A percentile compares a stretch with the other conserved stretches of the same genome.
Evolutionary conservation across 768 basidiomycete species (phyloP).

Genomic region (Holtermanniella nyarrowii): DNA sequence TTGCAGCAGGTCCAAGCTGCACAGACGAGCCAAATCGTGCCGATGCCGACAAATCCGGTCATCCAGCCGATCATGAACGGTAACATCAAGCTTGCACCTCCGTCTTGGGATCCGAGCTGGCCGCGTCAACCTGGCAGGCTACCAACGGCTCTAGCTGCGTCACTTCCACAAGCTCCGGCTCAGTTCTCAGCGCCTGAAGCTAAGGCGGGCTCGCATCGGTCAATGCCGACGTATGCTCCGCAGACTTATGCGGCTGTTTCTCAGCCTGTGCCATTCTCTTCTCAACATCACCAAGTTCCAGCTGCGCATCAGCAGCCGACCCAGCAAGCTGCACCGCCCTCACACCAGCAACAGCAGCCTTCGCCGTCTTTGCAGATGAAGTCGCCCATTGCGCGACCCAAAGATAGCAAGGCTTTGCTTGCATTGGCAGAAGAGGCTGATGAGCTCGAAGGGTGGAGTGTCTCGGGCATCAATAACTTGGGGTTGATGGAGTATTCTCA

Average conservation of each 20-base stretch:
- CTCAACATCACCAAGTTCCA: no score
- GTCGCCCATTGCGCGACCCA: conserved; percentile 17
- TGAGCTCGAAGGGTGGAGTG: conserved; percentile 35
- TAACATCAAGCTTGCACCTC: not conserved
- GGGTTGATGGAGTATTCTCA: conserved; percentile 4
- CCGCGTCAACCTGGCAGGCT: not conserved
- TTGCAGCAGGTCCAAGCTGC: not conserved
- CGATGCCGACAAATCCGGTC: no score
- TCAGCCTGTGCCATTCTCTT: no score
- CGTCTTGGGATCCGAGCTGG: not conserved
- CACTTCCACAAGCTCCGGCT: not conserved
- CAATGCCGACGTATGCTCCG: not conserved
- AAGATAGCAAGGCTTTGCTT: conserved; percentile 35
- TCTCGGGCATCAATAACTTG: conserved; percentile 19
- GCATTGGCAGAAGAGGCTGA: conserved; percentile 39
- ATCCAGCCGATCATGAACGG: not conserved
- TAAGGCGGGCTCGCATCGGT: not conserved
- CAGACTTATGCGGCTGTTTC: not conserved
- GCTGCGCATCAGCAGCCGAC: no score
- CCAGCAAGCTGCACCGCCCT: not conserved
- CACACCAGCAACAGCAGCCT: not conserved
- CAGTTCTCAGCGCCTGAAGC: not conserved
- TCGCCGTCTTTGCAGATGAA: conserved; percentile 22
- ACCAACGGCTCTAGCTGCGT: not conserved
- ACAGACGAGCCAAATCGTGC: not conserved